Percentiles rank a stretch among this genome's conserved stretches.
These are phyloP conservation scores for Fusarium euwallaceae DNA, from an alignment of 2,329 filamentous ascomycete genomes.

Conservation along the genomic window DNA sequence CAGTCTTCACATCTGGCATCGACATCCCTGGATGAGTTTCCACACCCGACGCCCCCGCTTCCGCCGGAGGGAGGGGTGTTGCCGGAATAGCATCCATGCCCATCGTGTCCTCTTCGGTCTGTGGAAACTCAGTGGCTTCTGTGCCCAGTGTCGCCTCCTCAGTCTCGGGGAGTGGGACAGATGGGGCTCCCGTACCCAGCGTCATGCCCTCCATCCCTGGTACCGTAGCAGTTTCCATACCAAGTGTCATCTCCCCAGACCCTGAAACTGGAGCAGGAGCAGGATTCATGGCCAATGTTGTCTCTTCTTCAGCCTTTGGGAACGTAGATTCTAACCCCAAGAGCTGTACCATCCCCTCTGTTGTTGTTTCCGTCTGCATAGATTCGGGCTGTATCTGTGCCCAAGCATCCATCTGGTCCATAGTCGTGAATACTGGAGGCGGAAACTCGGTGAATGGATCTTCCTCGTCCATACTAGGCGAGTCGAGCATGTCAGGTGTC, in stretches of 20 bases:
- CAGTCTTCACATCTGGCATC: constrained; percentile 5
- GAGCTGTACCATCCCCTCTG: constrained; percentile 3
- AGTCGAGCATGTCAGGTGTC: not conserved
- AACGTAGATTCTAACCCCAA: not conserved
- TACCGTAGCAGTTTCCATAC: not conserved
- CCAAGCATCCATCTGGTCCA: not conserved
- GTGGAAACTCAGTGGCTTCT: not conserved
- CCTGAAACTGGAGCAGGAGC: not conserved
- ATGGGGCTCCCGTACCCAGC: not conserved
- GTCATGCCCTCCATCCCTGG: not conserved
- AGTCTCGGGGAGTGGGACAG: not conserved
- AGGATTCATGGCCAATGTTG: not conserved
- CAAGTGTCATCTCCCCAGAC: not conserved
- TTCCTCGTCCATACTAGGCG: not conserved
- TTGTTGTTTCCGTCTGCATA: not conserved
- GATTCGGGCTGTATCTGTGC: not conserved
- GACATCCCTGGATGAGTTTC: not conserved
- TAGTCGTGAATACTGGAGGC: not conserved
- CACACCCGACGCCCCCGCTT: not conserved
- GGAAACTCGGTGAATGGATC: not conserved
- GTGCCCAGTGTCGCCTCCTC: too few relatives aligned
- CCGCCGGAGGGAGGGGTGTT: not conserved
- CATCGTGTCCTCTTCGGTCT: not conserved
- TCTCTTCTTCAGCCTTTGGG: not conserved
- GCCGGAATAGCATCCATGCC: not conserved